Evolutionary conservation across 371 early-diverging fungal species (phyloP).

Genomic region (Mortierella sp.): DNA sequence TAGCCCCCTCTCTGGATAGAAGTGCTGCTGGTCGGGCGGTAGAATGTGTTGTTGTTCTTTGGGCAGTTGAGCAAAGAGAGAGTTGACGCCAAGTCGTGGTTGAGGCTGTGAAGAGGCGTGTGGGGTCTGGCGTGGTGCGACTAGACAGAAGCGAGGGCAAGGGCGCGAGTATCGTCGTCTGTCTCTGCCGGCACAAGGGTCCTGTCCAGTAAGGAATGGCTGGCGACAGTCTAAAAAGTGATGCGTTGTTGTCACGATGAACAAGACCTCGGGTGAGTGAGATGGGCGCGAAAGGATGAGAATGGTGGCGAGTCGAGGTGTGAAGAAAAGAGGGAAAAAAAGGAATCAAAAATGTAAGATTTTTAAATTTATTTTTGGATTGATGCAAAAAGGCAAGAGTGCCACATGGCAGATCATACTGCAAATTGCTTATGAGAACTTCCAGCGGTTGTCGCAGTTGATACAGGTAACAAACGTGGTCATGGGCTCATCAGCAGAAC

Average conservation of each 20-base stretch:
- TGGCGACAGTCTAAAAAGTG: neutral
- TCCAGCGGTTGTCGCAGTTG: conserved; percentile 90
- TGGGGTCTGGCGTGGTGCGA: neutral
- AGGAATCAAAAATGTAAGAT: neutral
- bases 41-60: conserved; percentile 1
- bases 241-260: neutral
- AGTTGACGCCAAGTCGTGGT: neutral
- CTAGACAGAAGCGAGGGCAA: neutral
- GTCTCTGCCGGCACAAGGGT: conserved; percentile 6
- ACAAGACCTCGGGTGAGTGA: neutral
- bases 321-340: neutral
- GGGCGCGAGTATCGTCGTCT: conserved; percentile 1
- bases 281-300: neutral
- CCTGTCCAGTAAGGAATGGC: conserved; percentile 4
- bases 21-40: neutral
- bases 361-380: neutral
- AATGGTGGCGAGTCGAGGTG: neutral
- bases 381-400: neutral
- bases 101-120: neutral
- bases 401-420: neutral
- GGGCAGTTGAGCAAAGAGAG: neutral
- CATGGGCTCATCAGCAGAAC: conserved; percentile 99
- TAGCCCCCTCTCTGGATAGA: neutral
- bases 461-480: conserved; percentile 95
- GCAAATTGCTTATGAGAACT: conserved; percentile 54